Percentiles rank a stretch among this genome's conserved stretches.
These are phyloP conservation scores for Bocquillonia castaneifolia DNA, from an alignment of 441 rosid species.

Conservation along the genomic window DNA sequence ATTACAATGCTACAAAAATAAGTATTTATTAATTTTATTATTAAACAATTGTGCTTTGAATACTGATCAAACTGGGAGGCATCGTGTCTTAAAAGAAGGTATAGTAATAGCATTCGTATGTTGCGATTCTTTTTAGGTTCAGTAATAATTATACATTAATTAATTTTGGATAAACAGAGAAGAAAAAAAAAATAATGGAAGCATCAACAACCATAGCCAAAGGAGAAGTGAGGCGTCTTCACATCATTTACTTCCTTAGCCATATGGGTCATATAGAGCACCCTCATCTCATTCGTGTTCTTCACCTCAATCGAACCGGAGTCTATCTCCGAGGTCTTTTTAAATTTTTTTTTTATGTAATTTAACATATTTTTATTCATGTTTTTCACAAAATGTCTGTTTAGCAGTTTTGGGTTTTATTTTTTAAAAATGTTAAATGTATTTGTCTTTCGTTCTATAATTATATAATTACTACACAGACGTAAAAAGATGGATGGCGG, in stretches of 20 bases:
- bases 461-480: constrained; percentile 26
- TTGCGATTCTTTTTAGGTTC: neutral
- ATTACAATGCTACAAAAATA: neutral
- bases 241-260: constrained; percentile 58
- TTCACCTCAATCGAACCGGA: constrained; percentile 43
- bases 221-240: constrained; percentile 51
- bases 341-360: neutral
- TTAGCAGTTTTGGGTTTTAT: no score
- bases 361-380: no score
- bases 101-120: constrained; percentile 8
- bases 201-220: constrained; percentile 2
- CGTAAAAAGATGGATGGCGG: constrained; percentile 69
- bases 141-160: neutral
- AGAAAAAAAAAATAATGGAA: constrained; percentile 26
- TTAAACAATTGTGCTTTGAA: neutral
- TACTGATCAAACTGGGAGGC: neutral
- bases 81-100: constrained; percentile 14
- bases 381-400: no score
- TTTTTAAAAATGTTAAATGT: no score
- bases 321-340: constrained; percentile 54
- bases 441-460: no score
- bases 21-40: neutral
- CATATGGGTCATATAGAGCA: constrained; percentile 49
- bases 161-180: neutral
- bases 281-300: constrained; percentile 65